Evolutionary conservation across 2,329 filamentous ascomycete species (phyloP).

Genomic region (Nannizzia gypsea): DNA sequence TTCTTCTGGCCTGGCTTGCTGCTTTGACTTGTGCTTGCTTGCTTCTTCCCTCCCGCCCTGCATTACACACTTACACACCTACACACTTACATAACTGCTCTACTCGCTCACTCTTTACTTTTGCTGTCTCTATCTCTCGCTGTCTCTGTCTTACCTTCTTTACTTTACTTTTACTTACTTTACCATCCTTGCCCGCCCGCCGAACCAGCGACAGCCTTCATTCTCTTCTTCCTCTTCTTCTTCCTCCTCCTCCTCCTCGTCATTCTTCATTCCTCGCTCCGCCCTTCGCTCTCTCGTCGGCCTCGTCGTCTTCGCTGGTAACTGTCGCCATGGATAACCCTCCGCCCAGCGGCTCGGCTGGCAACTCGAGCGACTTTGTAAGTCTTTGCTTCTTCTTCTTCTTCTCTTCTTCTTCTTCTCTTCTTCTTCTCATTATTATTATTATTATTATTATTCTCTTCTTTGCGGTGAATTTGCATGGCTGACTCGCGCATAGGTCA

Average conservation of each 20-base stretch:
- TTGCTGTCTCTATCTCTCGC: constrained; percentile 3
- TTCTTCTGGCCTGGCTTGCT: too few species aligned
- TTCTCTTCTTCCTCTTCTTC: neutral
- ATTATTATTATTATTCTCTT: too few species aligned
- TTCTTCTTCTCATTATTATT: neutral
- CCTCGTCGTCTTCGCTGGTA: too few species aligned
- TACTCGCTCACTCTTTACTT: too few species aligned
- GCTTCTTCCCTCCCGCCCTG: too few species aligned
- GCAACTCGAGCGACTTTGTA: constrained; percentile 93
- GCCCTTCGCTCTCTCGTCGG: neutral
- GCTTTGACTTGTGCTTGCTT: too few species aligned
- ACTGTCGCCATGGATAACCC: constrained; percentile 11
- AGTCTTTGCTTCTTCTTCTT: constrained; percentile 34
- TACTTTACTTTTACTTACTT: too few species aligned
- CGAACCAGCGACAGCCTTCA: neutral
- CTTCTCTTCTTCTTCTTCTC: neutral
- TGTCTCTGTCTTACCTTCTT: neutral
- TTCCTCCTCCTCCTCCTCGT: neutral
- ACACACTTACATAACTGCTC: too few species aligned
- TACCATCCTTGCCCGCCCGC: too few species aligned
- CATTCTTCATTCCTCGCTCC: neutral
- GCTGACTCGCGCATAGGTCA: constrained; percentile 52
- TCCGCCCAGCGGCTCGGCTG: constrained; percentile 36
- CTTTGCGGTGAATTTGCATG: too few species aligned
- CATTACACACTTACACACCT: too few species aligned